Base-by-base conservation (phyloP, 176 grass and related monocot species). In the Rhynchospora tenuis region DNA sequence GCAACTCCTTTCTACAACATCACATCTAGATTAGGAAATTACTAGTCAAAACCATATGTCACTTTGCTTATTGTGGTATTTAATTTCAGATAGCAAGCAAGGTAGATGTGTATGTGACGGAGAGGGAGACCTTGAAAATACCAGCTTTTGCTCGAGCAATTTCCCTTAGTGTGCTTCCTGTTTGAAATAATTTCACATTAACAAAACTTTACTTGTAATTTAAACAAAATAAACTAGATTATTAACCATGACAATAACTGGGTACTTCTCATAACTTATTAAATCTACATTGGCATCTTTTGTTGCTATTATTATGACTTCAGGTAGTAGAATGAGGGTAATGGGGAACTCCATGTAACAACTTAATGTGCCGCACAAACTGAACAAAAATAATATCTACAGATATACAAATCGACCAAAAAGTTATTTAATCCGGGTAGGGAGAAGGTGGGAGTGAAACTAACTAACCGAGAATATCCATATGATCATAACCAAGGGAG, bases 401-500 rank as follows among this genome's bases (percentile, higher is more conserved):
- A 81, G 51, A 48, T 26, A 64, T 47, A 42, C 3, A 22, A 17
- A 47, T 16, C 29, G 13, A 51, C 45, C 22, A 19, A 27, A 48
- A 63, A 46, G 33, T 38, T 4, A 38, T 38, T 38, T 38, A 67
- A 66, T 22, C 52, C 31, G 22, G 43, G 11, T 66, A 13, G 29
- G 3, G 22, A 38, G 5, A 38, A 38, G 33, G 5, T 38, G 33
- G 33, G 33, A 63, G 28, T 77, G 71, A 52, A 56, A 93, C 88
- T 88, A 56, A 93, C 88, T 88, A 86, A 95, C 96, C 96, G 76
- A 95, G 91, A 89, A 99, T 91, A 83, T 92, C 96, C 93, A 95
- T 93, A 85, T 93, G 93, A 85, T 92, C 91, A 62, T 95, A 98
- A 77, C 91, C 95, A 67, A 99, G 86, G 38, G 96, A 95, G 63